Percentiles rank a stretch among this genome's conserved stretches.
phyloP scores from a whole-genome alignment of 164 flowering plant genomes.

The Santalum album region DNA sequence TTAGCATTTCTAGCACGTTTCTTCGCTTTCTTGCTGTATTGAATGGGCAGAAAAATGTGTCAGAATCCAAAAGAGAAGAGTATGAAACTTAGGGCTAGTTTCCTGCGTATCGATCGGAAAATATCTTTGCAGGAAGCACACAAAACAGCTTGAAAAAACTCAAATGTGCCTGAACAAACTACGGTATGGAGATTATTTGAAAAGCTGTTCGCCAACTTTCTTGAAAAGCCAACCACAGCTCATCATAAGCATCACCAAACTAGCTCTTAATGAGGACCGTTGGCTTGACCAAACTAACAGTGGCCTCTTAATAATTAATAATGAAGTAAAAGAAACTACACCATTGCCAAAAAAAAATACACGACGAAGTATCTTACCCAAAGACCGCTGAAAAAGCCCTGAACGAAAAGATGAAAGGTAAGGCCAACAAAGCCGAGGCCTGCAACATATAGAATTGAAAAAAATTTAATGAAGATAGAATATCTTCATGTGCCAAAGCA shows the following conservation, averaged over 20 bases:
- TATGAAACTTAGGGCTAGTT: no score
- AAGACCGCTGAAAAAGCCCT: constrained; percentile 31
- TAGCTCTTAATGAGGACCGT: no score
- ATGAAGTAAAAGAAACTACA: no score
- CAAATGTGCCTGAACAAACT: no score
- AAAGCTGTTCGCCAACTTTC: no score
- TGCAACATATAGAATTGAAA: constrained; percentile 21
- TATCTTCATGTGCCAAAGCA: not conserved
- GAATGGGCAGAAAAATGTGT: not conserved
- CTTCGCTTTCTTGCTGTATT: constrained; percentile 40
- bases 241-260: no score
- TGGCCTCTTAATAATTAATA: no score
- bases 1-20: constrained; percentile 25
- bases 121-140: not conserved
- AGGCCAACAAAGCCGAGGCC: constrained; percentile 81
- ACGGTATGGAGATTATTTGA: no score
- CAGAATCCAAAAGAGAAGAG: not conserved
- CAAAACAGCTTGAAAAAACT: not conserved
- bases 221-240: no score
- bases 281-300: no score
- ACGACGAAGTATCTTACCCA: constrained; percentile 45
- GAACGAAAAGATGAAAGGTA: constrained; percentile 43
- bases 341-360: no score
- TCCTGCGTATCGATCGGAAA: no score
- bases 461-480: not conserved